Percentiles rank a stretch among this genome's conserved stretches.
phyloP scores from a whole-genome alignment of 129 eudicot genomes.

The Artemisia annua region DNA sequence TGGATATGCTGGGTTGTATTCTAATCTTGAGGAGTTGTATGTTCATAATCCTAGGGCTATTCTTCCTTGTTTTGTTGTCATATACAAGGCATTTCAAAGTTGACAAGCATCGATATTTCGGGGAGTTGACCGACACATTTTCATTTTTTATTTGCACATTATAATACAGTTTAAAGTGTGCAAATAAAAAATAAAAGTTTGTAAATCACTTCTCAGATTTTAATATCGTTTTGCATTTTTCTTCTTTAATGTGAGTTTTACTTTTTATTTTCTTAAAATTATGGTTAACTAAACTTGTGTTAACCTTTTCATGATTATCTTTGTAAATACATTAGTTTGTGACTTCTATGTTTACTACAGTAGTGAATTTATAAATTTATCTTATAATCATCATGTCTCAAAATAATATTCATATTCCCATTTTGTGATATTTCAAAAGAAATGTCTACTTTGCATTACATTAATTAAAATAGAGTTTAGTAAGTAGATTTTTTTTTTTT shows the following conservation, averaged over 20 bases:
- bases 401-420: no score
- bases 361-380: not conserved
- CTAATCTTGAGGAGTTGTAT: conserved; percentile 85
- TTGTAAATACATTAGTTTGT: conserved; percentile 8
- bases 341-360: not conserved
- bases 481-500: no score
- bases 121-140: no score
- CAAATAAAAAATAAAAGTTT: no score
- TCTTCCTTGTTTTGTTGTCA: conserved; percentile 93
- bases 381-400: not conserved
- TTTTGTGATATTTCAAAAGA: no score
- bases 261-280: not conserved
- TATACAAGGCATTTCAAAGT: conserved; percentile 59
- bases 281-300: conserved; percentile 2
- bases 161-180: no score
- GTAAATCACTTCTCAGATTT: no score
- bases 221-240: not conserved
- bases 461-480: no score
- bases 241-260: not conserved
- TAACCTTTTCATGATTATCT: not conserved
- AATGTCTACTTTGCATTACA: not conserved
- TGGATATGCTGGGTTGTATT: conserved; percentile 65
- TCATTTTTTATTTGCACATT: no score
- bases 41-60: conserved; percentile 88
- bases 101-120: not conserved